Evolutionary conservation across 2,329 filamentous ascomycete genomes (phyloP).

Genomic region (Huntiella abstrusa): DNA sequence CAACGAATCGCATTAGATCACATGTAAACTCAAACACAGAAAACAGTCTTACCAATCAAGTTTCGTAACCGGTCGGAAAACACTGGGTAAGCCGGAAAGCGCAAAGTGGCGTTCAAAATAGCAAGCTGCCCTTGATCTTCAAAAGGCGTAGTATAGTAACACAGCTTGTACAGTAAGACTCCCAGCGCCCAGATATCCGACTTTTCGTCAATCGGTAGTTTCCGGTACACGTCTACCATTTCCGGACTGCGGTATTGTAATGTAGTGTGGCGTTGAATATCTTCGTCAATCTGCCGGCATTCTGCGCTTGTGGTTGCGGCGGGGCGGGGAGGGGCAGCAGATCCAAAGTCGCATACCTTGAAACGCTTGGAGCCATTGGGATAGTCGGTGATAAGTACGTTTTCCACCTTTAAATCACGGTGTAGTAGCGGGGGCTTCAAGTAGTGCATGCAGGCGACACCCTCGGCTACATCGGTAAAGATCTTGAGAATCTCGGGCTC

Average conservation of each 20-base stretch:
- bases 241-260: conserved; percentile 94
- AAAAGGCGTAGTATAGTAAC: conserved; percentile 97
- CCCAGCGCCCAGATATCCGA: conserved; percentile 96
- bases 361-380: conserved; percentile 52
- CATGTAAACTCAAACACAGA: no score
- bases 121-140: conserved; percentile 96
- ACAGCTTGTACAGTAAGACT: conserved; percentile 90
- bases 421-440: conserved; percentile 84
- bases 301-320: conserved; percentile 76
- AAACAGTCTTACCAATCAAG: conserved; percentile 48
- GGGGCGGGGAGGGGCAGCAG: conserved; percentile 62
- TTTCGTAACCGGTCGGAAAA: conserved; percentile 84
- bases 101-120: conserved; percentile 88
- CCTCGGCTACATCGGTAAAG: conserved; percentile 88
- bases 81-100: conserved; percentile 68
- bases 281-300: conserved; percentile 84
- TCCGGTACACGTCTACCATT: conserved; percentile 96
- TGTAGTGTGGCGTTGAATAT: conserved; percentile 91
- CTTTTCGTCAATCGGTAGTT: conserved; percentile 94
- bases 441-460: conserved; percentile 98
- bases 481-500: conserved; percentile 96
- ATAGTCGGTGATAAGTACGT: conserved; percentile 63
- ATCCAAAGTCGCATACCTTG: conserved; percentile 97
- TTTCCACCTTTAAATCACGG: conserved; percentile 92
- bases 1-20: not conserved